phyloP scores from a whole-genome alignment of 73 alveolate species.

The Paramecium tetraurelia region DNA sequence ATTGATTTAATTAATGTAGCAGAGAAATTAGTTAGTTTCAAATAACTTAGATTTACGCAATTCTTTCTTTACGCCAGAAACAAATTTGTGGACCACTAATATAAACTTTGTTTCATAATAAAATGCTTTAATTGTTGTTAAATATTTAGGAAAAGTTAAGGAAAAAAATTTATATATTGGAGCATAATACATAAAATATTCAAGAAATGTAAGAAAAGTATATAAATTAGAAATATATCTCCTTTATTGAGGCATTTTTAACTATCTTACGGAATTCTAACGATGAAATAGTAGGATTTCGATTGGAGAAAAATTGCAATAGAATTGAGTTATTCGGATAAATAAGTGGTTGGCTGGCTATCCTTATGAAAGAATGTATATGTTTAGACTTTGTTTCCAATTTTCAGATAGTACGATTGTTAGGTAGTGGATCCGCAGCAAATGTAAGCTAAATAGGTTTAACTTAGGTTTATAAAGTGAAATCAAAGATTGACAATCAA shows the following conservation, averaged over 20 bases:
- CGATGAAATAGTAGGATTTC: not conserved
- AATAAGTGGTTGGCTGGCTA: not conserved
- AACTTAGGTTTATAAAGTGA: not conserved
- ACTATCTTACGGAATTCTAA: not conserved
- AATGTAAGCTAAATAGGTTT: not conserved
- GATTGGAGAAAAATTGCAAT: not conserved
- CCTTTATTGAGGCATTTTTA: not conserved
- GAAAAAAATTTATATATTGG: not conserved
- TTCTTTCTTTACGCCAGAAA: not conserved
- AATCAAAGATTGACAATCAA: not conserved
- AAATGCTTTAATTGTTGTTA: not conserved
- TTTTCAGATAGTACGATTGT: not conserved
- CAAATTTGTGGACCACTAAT: not conserved
- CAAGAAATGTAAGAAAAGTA: not conserved
- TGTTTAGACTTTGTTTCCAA: not conserved
- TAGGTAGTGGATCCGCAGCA: slow-evolving; percentile 12
- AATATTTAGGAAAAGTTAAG: not conserved
- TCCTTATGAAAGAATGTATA: not conserved
- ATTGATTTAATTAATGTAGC: not conserved
- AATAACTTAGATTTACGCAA: not conserved
- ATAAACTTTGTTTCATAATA: not conserved
- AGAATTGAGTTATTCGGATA: not conserved
- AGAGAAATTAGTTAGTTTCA: not conserved
- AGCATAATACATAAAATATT: not conserved
- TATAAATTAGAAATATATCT: not conserved